Evolutionary conservation across 2,329 filamentous ascomycete species (phyloP).

Genomic region (Fusarium staphyleae): DNA sequence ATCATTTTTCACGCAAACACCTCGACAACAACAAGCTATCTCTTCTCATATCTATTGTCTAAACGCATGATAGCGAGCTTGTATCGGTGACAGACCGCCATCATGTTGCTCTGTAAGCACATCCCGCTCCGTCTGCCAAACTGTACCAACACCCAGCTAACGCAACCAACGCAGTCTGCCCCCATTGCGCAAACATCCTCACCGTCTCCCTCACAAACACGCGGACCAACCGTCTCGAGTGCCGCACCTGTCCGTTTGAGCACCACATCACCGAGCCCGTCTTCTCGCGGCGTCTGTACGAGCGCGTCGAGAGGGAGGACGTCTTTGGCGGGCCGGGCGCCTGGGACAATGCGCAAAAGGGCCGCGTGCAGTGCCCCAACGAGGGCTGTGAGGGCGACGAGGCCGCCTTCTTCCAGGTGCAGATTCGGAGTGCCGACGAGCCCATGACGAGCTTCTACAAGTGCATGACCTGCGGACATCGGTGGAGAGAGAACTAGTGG

Average conservation of each 20-base stretch:
- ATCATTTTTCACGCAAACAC: background rate
- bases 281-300: slow-evolving; percentile 84
- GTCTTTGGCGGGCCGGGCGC: slow-evolving; percentile 88
- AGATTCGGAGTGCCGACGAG: slow-evolving; percentile 97
- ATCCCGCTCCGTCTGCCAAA: slow-evolving; percentile 8
- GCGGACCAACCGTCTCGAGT: slow-evolving; percentile 84
- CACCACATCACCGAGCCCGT: slow-evolving; percentile 80
- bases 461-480: slow-evolving; percentile 71
- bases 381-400: slow-evolving; percentile 81
- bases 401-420: slow-evolving; percentile 95
- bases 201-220: slow-evolving; percentile 69
- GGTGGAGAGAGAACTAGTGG: slow-evolving; percentile 70
- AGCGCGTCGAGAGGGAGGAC: slow-evolving; percentile 85
- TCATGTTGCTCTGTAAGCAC: slow-evolving; percentile 71
- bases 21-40: background rate
- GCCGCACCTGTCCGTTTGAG: slow-evolving; percentile 93
- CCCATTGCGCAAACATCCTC: slow-evolving; percentile 83
- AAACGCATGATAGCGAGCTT: no score
- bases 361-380: slow-evolving; percentile 80
- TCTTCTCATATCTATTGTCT: background rate
- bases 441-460: slow-evolving; percentile 98
- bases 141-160: slow-evolving; percentile 24
- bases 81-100: slow-evolving; percentile 28
- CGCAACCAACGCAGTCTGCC: slow-evolving; percentile 67
- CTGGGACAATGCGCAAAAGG: slow-evolving; percentile 92